These are phyloP conservation scores for Stagonosporopsis tanaceti DNA, from an alignment of 2,329 filamentous ascomycete species.

Conservation along the genomic window DNA sequence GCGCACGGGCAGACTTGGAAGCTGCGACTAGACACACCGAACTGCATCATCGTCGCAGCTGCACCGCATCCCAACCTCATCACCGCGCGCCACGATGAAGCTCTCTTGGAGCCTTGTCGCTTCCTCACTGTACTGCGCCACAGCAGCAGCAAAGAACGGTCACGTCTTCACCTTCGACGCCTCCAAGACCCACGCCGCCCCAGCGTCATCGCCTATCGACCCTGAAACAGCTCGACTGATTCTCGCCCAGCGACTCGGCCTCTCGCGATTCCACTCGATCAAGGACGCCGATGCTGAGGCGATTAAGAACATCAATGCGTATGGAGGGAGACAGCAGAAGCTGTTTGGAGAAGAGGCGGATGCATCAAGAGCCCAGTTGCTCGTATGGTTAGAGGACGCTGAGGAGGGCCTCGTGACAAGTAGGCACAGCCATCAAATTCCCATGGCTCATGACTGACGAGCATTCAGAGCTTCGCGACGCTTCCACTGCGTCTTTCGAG, in stretches of 20 bases:
- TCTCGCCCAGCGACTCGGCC: slow-evolving; percentile 59
- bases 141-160: slow-evolving; percentile 41
- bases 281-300: slow-evolving; percentile 50
- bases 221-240: slow-evolving; percentile 59
- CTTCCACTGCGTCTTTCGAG: slow-evolving; percentile 33
- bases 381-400: slow-evolving; percentile 54
- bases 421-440: slow-evolving; percentile 24
- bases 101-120: slow-evolving; percentile 50
- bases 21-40: slow-evolving; percentile 13
- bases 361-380: slow-evolving; percentile 36
- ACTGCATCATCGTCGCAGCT: slow-evolving; percentile 26
- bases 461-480: slow-evolving; percentile 3
- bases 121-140: slow-evolving; percentile 51
- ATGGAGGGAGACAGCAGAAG: slow-evolving; percentile 51
- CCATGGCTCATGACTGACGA: slow-evolving; percentile 25
- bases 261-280: slow-evolving; percentile 58
- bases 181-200: slow-evolving; percentile 19
- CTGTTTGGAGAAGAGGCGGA: slow-evolving; percentile 49
- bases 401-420: slow-evolving; percentile 44
- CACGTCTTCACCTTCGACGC: slow-evolving; percentile 51
- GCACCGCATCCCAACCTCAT: slow-evolving; percentile 28
- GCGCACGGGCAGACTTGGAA: slow-evolving; percentile 12
- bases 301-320: slow-evolving; percentile 58
- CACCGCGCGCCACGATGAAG: slow-evolving; percentile 53
- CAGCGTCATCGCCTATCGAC: slow-evolving; percentile 36